Base-by-base conservation (phyloP, 1,284 basidiomycete genomes). In the Fistulinella cinereoalba region DNA sequence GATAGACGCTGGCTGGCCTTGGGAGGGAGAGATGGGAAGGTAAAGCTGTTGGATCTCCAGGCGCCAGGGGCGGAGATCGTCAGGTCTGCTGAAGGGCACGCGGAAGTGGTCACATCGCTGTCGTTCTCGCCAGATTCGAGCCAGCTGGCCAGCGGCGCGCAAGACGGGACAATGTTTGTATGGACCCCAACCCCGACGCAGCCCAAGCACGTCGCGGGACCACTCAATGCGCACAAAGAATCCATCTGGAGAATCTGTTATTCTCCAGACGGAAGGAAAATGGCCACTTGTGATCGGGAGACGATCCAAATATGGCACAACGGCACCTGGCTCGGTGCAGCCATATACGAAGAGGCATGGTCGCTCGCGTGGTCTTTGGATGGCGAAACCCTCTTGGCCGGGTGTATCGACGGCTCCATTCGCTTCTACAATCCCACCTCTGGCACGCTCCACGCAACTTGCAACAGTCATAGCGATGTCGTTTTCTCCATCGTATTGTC, bases 231-330 rank as follows among this genome's bases (percentile, higher is more conserved):
- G 3, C 49, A 62, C 37, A 37, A 0, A 13, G 57, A 56, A 16
- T 2, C 46, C 3, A 44, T 62, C 21, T 58, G 60, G 57, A 56
- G 44, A 18, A 19, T 58, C 12, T 46, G 46, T 23, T 58, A 53
- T 33, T 58, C 57, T 6, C 55, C 53, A 0, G 46, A 60, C 18
- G 60, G 52, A 36, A 46, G 12, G 18, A 58, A 37, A 18, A 33
- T 58, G 7, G 60, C 60, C 24, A 50, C 46, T 29, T 60, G 60
- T 23, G 60, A 62, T 22, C 36, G 60, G 9, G 49, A 44, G 22
- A n/a, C 21, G 3, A 42, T 62, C n/a, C 49, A 39, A 34, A 46
- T 58, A 23, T 50, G 60, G 60, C 43, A 62, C 8, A 27, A n/a
- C 11, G 19, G 9, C 13, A 43, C 46, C n/a, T 47, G 57, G 44